Evolutionary conservation across 2,329 filamentous ascomycete species (phyloP), one percentile per base, ranked within the genome.

Genomic region (Cytospora piceicola): DNA sequence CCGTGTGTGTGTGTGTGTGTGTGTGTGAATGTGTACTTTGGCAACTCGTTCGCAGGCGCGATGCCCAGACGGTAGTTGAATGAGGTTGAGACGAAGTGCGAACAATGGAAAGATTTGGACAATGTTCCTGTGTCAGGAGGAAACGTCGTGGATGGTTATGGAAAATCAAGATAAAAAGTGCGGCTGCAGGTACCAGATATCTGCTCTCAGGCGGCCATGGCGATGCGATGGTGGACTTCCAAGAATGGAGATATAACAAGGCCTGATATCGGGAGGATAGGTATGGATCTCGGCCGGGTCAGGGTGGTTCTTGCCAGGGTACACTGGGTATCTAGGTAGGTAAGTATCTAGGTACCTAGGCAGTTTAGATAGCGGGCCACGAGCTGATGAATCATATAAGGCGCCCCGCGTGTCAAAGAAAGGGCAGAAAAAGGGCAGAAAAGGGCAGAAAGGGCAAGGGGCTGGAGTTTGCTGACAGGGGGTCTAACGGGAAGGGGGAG

Each of bases 351-450:
- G 30, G 30, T 9, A 32, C n/a, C n/a, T n/a, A n/a, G n/a, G n/a
- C n/a, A 29, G 27, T 29, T 29, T 29, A 29, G 27, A 29, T 67
- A 61, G 63, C 59, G 52, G 59, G 56, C 64, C 55, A 59, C 57
- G 56, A n/a, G 53, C 59, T 68, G 66, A 68, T 68, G 66, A 68
- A 63, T 68, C 66, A 68, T 68, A 63, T 49, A 55, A n/a, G 55
- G 55, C 63, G 55, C 49, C 55, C 58, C n/a, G n/a, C n/a, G n/a
- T n/a, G n/a, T n/a, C n/a, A n/a, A n/a, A n/a, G n/a, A n/a, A n/a
- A n/a, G n/a, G n/a, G n/a, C n/a, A n/a, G n/a, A n/a, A n/a, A n/a
- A n/a, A n/a, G n/a, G n/a, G n/a, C n/a, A n/a, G n/a, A n/a, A n/a
- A n/a, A n/a, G n/a, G n/a, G n/a, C n/a, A n/a, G 59, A 67, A 49